These are phyloP conservation scores for Xerocomus amazonicus DNA, from an alignment of 1,284 basidiomycete genomes.

Conservation along the genomic window DNA sequence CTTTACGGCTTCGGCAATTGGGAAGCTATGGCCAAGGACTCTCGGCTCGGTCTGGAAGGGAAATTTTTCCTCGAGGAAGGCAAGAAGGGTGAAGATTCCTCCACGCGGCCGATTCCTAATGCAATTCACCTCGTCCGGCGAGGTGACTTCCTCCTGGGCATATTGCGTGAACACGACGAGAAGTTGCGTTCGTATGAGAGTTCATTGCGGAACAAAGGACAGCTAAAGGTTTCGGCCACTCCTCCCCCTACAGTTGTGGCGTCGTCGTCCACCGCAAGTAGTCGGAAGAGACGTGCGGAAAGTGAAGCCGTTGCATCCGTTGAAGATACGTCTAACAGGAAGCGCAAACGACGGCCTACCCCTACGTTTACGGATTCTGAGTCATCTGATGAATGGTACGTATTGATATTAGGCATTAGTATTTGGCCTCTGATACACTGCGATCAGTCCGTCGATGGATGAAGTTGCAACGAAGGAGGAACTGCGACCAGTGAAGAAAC, in stretches of 20 bases:
- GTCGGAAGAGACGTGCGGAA: constrained; percentile 70
- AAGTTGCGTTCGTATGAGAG: constrained; percentile 82
- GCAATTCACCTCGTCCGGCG: constrained; percentile 97
- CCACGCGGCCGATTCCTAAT: constrained; percentile 85
- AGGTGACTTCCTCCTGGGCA: constrained; percentile 89
- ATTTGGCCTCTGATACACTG: constrained; percentile 2
- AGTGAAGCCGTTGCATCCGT: constrained; percentile 78
- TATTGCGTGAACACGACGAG: constrained; percentile 91
- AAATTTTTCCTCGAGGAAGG: constrained; percentile 98
- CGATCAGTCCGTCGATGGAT: constrained; percentile 87
- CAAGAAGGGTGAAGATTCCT: constrained; percentile 82
- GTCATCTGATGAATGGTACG: constrained; percentile 83
- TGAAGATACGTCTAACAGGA: constrained; percentile 63
- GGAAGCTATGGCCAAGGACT: constrained; percentile 93
- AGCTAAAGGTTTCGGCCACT: constrained; percentile 62
- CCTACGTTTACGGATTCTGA: constrained; percentile 91
- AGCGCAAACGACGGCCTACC: constrained; percentile 83
- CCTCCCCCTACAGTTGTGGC: constrained; percentile 65
- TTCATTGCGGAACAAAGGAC: constrained; percentile 61
- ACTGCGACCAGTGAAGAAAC: constrained; percentile 94
- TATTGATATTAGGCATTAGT: constrained; percentile 9
- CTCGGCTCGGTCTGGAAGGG: constrained; percentile 77
- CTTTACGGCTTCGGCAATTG: constrained; percentile 95
- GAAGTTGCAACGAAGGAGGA: constrained; percentile 94
- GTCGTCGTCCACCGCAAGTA: constrained; percentile 60